Evolutionary conservation across 2,329 filamentous ascomycete genomes (phyloP).

Genomic region (Rhinocladiella similis): DNA sequence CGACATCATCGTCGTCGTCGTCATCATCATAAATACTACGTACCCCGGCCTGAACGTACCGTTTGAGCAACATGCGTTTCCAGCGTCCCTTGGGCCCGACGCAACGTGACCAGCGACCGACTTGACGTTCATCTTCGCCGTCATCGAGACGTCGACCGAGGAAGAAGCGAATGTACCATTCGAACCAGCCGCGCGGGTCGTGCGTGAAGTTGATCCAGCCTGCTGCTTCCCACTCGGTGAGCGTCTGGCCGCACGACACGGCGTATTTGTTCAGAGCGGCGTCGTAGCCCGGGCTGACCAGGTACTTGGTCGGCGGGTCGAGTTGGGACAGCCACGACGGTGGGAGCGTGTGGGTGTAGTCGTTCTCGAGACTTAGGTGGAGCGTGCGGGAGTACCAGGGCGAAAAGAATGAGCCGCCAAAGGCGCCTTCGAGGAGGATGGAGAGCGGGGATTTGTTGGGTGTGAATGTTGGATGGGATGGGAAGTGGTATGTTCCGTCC

Average conservation of each 20-base stretch:
- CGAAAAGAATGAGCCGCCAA: constrained; percentile 55
- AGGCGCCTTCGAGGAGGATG: constrained; percentile 54
- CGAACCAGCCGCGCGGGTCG: constrained; percentile 58
- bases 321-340: constrained; percentile 45
- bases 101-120: constrained; percentile 54
- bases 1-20: constrained; percentile 35
- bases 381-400: constrained; percentile 48
- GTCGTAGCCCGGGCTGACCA: constrained; percentile 46
- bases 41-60: constrained; percentile 50
- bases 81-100: constrained; percentile 53
- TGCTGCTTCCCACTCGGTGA: constrained; percentile 56
- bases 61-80: constrained; percentile 53
- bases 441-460: constrained; percentile 57
- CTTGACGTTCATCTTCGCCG: constrained; percentile 55
- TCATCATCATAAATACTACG: constrained; percentile 48
- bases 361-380: constrained; percentile 43
- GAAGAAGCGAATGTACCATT: constrained; percentile 58
- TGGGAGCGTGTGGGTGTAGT: constrained; percentile 49
- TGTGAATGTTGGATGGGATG: constrained; percentile 44
- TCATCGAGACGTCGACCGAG: constrained; percentile 52
- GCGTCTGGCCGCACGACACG: constrained; percentile 54
- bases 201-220: constrained; percentile 57
- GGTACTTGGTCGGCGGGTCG: constrained; percentile 36
- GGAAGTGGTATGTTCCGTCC: constrained; percentile 49
- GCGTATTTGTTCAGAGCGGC: constrained; percentile 55